phyloP scores from a whole-genome alignment of 225 moss, liverwort and hornwort species.

The Ulota crispa region DNA sequence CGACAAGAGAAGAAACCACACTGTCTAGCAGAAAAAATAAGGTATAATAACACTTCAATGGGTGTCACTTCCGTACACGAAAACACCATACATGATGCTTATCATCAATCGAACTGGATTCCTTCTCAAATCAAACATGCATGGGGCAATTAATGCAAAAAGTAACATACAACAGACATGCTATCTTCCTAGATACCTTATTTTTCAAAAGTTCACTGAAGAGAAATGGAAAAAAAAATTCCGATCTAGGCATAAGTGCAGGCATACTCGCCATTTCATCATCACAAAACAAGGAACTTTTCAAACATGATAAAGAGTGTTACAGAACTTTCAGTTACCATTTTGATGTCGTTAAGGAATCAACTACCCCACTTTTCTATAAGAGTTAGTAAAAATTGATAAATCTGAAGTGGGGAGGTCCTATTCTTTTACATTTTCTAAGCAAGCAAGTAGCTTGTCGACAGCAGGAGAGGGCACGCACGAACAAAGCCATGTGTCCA shows the following conservation, averaged over 20 bases:
- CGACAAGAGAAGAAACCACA: not conserved
- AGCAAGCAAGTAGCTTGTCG: conserved; percentile 9
- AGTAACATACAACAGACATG: not conserved
- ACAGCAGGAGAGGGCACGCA: conserved; percentile 58
- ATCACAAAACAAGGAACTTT: not conserved
- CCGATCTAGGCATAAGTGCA: not conserved
- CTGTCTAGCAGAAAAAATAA: too few species aligned
- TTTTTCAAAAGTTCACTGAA: not conserved
- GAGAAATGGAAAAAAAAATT: not conserved
- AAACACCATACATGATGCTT: not conserved
- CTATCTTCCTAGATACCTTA: not conserved
- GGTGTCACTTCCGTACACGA: not conserved
- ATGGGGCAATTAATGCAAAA: not conserved
- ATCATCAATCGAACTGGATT: not conserved
- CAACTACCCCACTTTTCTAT: not conserved
- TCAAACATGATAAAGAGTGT: not conserved
- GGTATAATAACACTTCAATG: not conserved
- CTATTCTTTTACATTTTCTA: too few species aligned
- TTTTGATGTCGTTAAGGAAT: too few species aligned
- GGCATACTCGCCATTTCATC: too few species aligned
- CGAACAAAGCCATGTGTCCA: conserved; percentile 41
- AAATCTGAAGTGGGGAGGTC: not conserved
- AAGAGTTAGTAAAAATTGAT: not conserved
- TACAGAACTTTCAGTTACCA: not conserved
- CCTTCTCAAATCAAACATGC: not conserved